Evolutionary conservation across 2,329 filamentous ascomycete genomes (phyloP), one percentile per base, ranked within the genome.

Genomic region (Coniochaeta hoffmannii): DNA sequence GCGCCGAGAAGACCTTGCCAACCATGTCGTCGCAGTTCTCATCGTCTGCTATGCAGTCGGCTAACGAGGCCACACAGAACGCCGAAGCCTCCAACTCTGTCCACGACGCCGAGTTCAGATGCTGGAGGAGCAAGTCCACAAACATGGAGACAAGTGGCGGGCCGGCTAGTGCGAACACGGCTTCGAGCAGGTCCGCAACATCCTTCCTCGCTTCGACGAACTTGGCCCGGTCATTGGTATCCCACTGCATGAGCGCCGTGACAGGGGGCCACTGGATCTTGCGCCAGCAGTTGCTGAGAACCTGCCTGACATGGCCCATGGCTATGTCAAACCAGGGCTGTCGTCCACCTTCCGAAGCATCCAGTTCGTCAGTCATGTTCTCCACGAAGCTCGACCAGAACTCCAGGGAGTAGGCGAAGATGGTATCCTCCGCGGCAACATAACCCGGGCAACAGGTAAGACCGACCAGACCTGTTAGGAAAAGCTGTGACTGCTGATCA

Each of bases 301-400:
- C 86, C 59, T 83, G 77, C 61, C 85, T 79, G 19, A 89, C 74
- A 55, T 85, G 77, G 8, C 74, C 70, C 52, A 83, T 76, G 1
- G 86, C 84, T 8, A 75, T 68, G 8, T 74, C 70, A 51, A 86
- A 76, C 85, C 86, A 90, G 7, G 69, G 61, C 2, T 73, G 69
- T 5, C 73, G 69, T 4, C 69, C 66, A 4, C 71, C 70, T 24
- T 78, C 74, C n/a, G 76, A 75, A 1, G 78, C 77, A 58, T 77
- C 81, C 49, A 80, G 71, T 10, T 71, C 75, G 65, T 84, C 87
- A 57, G 77, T 81, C 74, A 85, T 76, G 12, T 82, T 81, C 69
- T 91, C 89, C 6, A 89, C 82, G 65, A 86, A 90, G 1, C 82
- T 85, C 17, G 82, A 86, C 89, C 90, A 94, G 66, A 94, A 93